Base-by-base conservation (phyloP, 1,284 basidiomycete species). In the Chiua sp. region DNA sequence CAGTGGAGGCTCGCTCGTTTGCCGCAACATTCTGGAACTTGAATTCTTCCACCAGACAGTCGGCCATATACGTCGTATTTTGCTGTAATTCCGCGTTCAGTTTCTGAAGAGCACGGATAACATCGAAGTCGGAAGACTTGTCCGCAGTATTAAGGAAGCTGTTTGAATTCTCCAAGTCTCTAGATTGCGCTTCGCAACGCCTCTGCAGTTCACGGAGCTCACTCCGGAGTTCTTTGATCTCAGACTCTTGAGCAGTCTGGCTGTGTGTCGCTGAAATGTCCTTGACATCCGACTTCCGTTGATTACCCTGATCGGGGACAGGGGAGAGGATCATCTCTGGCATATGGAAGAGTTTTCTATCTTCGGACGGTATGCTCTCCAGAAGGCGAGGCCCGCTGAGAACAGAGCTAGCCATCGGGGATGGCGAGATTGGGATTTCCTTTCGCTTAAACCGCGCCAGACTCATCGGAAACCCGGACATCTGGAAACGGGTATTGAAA, bases 1-100 rank as follows among this genome's bases (percentile, higher is more conserved):
- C 39, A 22, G 57, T 49, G 8, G 30, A 6, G 18, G n/a, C 30
- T 26, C 51, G 51, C 18, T 61, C 62, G 47, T 47, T 47, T 18
- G 53, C 42, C 15, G n/a, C 22, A 18, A 33, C 2, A 22, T 35
- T 49, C 16, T 16, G 8, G 23, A 60, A 64, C 26, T 56, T 50
- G 13, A 64, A 32, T 7, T 30, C 26, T 23, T 53, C 52, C n/a
- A 23, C 26, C 5, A 63, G 18, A 6, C n/a, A 51, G 15, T 63
- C 62, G 4, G 35, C 57, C 58, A 63, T 64, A 7, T 56, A 50
- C 16, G 47, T 56, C 10, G 57, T 37, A 22, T 47, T 55, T 28
- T 64, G 62, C 47, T 63, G 62, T 12, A 61, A 16, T 12, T 63
- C 62, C 22, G 62, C 62, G 47, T 63, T 64, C 51, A 63, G 35